These are phyloP conservation scores for Angophora floribunda DNA, from an alignment of 345 rosid species.

Conservation along the genomic window DNA sequence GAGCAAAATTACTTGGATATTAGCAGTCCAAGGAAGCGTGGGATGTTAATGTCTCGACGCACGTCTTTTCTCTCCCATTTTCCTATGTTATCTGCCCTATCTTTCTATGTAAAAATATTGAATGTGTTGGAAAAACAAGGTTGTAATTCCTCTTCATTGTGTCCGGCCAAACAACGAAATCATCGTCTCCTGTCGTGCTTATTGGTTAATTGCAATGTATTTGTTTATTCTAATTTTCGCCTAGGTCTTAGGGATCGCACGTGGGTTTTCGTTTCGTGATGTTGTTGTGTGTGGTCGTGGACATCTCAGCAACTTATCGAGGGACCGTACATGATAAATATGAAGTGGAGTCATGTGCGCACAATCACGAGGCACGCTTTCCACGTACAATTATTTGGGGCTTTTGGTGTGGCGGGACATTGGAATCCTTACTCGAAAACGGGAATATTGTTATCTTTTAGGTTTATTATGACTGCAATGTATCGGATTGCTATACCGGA, in stretches of 20 bases:
- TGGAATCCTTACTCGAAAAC: neutral
- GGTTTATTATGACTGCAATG: neutral
- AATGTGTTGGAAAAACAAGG: neutral
- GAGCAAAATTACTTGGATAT: neutral
- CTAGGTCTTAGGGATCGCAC: neutral
- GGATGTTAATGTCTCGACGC: constrained; percentile 23
- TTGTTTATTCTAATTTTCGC: neutral
- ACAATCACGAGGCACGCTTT: neutral
- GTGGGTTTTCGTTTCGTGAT: neutral
- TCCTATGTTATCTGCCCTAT: neutral
- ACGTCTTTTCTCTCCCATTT: neutral
- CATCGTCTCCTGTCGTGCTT: neutral
- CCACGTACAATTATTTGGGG: neutral
- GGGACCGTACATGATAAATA: neutral
- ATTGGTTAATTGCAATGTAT: neutral
- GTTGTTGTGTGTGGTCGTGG: neutral
- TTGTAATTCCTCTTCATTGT: neutral
- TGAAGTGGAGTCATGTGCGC: neutral
- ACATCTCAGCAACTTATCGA: neutral
- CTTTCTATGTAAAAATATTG: neutral
- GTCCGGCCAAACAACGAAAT: neutral
- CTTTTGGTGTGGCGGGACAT: neutral
- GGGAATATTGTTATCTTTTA: neutral
- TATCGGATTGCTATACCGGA: neutral
- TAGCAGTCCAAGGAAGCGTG: constrained; percentile 17